Percentiles rank a stretch among this genome's conserved stretches.
These are phyloP conservation scores for Hibiscus trionum DNA, from an alignment of 345 rosid genomes.

Conservation along the genomic window DNA sequence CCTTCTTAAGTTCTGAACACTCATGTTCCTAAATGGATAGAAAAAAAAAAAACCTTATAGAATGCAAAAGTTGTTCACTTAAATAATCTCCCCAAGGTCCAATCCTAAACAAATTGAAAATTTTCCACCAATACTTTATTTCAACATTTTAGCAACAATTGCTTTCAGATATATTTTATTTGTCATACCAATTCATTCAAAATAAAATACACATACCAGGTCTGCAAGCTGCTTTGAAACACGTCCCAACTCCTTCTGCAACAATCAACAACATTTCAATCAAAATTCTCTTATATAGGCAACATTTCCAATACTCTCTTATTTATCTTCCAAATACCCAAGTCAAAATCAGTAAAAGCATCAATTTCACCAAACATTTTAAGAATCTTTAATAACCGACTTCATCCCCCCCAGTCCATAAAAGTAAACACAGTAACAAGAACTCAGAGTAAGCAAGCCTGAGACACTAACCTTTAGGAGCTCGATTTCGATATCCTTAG, in stretches of 20 bases:
- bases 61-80: background rate
- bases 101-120: background rate
- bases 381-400: background rate
- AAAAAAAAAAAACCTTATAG: background rate
- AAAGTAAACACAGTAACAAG: background rate
- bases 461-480: constrained; percentile 55
- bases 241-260: constrained; percentile 57
- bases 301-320: background rate
- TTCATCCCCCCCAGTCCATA: background rate
- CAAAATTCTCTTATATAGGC: background rate
- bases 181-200: background rate
- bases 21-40: constrained; percentile 45
- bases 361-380: background rate
- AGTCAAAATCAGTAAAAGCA: background rate
- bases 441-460: background rate
- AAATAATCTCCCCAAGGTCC: background rate
- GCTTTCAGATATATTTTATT: background rate
- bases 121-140: background rate
- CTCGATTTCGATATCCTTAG: constrained; percentile 48
- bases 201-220: constrained; percentile 20
- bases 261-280: constrained; percentile 6
- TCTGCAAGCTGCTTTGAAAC: constrained; percentile 40
- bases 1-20: constrained; percentile 48
- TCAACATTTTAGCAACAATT: background rate
- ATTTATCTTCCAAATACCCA: background rate